These are phyloP conservation scores for Aspergillus conjunctus DNA, from an alignment of 495 filamentous ascomycete species.

Conservation along the genomic window DNA sequence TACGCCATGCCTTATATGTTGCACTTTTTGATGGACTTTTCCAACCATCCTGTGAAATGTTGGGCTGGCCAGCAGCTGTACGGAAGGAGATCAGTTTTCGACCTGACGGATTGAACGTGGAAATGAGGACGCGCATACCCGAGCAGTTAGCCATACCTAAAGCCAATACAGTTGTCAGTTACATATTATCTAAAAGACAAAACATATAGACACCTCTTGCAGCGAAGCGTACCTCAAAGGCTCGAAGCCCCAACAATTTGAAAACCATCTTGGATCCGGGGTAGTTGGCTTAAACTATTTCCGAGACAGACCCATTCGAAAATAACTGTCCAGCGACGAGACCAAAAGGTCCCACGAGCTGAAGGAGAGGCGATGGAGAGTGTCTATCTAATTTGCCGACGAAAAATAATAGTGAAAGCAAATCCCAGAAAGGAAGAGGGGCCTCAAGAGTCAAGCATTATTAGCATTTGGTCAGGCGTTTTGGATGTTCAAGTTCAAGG, in stretches of 20 bases:
- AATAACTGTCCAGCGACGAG: not conserved
- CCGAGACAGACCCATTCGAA: not conserved
- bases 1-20: constrained; percentile 53
- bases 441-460: not conserved
- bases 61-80: constrained; percentile 61
- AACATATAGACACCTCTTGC: not conserved
- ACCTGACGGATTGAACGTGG: constrained; percentile 1
- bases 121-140: constrained; percentile 33
- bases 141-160: constrained; percentile 46
- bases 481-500: not conserved
- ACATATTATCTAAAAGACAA: not conserved
- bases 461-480: not conserved
- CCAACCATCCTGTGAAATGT: constrained; percentile 62
- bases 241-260: constrained; percentile 37
- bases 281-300: not conserved
- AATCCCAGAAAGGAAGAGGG: not conserved
- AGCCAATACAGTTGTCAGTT: not conserved
- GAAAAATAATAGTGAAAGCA: not conserved
- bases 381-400: not conserved
- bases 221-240: constrained; percentile 48
- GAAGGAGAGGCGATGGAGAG: not conserved
- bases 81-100: constrained; percentile 26
- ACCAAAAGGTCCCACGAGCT: not conserved
- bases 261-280: constrained; percentile 16
- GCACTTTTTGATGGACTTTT: constrained; percentile 55